phyloP scores from a whole-genome alignment of 306 rosid species.

The Cicer arietinum region DNA sequence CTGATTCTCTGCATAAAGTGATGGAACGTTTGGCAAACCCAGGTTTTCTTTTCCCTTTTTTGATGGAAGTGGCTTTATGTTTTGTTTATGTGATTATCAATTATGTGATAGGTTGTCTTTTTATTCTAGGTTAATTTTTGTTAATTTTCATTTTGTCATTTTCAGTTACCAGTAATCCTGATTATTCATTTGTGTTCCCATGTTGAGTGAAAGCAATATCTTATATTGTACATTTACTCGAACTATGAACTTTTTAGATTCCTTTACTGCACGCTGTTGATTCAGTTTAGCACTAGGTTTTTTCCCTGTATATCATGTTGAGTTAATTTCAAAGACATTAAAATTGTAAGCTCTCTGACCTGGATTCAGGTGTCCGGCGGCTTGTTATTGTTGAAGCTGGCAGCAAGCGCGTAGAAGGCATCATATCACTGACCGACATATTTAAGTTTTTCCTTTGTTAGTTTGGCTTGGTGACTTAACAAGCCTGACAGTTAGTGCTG shows the following conservation, averaged over 20 bases:
- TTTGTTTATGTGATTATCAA: conserved; percentile 12
- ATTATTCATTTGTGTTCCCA: conserved; percentile 25
- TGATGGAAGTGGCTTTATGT: conserved; percentile 18
- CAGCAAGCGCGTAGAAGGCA: conserved; percentile 94
- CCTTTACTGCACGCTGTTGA: neutral
- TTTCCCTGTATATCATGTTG: neutral
- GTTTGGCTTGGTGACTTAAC: conserved; percentile 50
- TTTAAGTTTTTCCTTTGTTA: conserved; percentile 89
- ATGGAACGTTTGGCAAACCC: conserved; percentile 95
- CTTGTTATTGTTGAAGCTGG: conserved; percentile 97
- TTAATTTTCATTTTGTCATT: neutral
- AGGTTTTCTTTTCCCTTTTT: conserved; percentile 52
- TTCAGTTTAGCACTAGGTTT: neutral
- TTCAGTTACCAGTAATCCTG: conserved; percentile 7
- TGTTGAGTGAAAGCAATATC: conserved; percentile 6
- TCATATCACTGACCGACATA: conserved; percentile 80
- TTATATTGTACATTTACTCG: neutral
- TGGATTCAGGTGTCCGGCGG: conserved; percentile 81
- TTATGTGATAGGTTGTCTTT: conserved; percentile 15
- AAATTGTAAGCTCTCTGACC: conserved; percentile 11
- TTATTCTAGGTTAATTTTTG: neutral
- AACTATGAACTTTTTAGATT: neutral
- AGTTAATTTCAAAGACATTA: conserved; percentile 29
- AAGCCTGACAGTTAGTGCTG: conserved; percentile 45
- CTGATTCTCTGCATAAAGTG: conserved; percentile 92